phyloP scores from a whole-genome alignment of 306 rosid genomes.

The Pueraria montana region DNA sequence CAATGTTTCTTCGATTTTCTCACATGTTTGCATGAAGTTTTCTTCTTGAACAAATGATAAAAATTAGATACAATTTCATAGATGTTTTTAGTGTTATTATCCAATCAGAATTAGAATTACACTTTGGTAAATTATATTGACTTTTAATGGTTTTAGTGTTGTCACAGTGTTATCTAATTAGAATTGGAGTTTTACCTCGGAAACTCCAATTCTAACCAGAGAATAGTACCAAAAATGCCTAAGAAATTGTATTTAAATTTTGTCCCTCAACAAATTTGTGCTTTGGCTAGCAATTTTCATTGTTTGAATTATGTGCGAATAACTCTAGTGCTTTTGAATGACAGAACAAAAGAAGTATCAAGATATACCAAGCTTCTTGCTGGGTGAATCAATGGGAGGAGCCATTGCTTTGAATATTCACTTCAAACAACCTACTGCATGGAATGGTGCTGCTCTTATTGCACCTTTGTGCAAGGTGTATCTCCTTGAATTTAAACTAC shows the following conservation, averaged over 20 bases:
- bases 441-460: slow-evolving; percentile 92
- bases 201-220: background rate
- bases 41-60: background rate
- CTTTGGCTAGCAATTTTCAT: background rate
- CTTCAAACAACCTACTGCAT: slow-evolving; percentile 82
- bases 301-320: background rate
- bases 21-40: background rate
- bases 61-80: background rate
- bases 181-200: background rate
- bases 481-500: slow-evolving; percentile 33
- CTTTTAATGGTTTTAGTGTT: background rate
- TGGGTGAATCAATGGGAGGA: slow-evolving; percentile 97
- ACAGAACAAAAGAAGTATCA: slow-evolving; percentile 69
- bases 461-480: slow-evolving; percentile 97
- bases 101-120: background rate
- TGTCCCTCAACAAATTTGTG: background rate
- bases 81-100: background rate
- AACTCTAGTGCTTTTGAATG: slow-evolving; percentile 37
- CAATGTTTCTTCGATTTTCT: background rate
- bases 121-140: background rate
- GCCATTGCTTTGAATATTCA: slow-evolving; percentile 90
- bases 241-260: background rate
- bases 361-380: slow-evolving; percentile 82
- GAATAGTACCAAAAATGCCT: no score
- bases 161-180: background rate